Conservation (phyloP, 2,329 filamentous ascomycete genomes). For the Chaetomium globosum region DNA sequence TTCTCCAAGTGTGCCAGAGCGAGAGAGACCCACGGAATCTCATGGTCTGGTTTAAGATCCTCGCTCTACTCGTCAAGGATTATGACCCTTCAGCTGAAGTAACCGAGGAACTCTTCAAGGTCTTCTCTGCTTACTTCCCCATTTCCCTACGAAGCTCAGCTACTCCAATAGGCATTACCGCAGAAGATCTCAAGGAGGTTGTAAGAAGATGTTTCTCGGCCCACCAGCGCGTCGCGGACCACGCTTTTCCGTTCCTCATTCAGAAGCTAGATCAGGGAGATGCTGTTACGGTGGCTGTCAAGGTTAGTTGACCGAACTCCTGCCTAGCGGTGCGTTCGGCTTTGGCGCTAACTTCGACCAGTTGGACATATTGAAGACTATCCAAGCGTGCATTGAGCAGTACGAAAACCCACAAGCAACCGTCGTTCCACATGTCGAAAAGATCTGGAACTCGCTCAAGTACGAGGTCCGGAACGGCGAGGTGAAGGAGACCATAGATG, state of each 20-base stretch:
- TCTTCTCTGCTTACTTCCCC: constrained; percentile 63
- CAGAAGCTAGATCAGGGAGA: constrained; percentile 62
- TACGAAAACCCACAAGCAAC: constrained; percentile 53
- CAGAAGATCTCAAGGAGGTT: constrained; percentile 58
- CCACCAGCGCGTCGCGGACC: constrained; percentile 49
- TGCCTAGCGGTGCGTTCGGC: neutral
- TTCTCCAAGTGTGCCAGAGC: constrained; percentile 55
- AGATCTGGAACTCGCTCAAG: constrained; percentile 63
- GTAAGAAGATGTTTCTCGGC: constrained; percentile 59
- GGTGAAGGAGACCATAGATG: constrained; percentile 59
- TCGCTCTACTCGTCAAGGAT: constrained; percentile 49
- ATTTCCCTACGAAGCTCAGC: constrained; percentile 59
- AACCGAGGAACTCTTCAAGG: constrained; percentile 54
- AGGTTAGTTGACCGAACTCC: constrained; percentile 43
- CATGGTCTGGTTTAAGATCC: constrained; percentile 59
- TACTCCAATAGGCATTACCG: constrained; percentile 54
- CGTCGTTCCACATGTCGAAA: constrained; percentile 52
- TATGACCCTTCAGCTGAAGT: constrained; percentile 52
- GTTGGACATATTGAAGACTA: constrained; percentile 60
- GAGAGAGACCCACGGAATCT: constrained; percentile 62
- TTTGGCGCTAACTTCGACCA: constrained; percentile 32
- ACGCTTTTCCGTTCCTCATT: constrained; percentile 57
- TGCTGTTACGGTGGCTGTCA: constrained; percentile 60
- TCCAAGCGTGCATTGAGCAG: constrained; percentile 55
- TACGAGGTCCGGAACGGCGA: constrained; percentile 66